Conservation (phyloP, 352 stramenopile species). For the Peronospora farinosa region DNA sequence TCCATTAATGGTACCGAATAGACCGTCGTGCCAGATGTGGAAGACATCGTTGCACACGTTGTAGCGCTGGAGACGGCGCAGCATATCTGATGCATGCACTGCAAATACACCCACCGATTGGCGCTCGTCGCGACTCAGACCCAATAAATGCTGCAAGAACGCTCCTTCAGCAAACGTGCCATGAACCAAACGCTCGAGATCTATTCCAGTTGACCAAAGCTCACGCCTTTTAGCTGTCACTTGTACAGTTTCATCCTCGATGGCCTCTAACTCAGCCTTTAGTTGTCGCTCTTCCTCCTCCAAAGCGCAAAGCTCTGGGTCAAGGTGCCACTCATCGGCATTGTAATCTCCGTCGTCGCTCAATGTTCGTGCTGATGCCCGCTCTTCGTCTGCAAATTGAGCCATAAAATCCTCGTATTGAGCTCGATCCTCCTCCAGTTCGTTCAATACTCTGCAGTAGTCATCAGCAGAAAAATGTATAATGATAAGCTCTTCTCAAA, state of each 20-base stretch:
- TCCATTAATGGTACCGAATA: conserved; percentile 87
- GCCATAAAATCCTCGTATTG: conserved; percentile 57
- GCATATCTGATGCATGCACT: conserved; percentile 74
- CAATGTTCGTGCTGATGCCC: conserved; percentile 10
- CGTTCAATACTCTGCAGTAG: conserved; percentile 33
- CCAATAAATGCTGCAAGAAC: conserved; percentile 70
- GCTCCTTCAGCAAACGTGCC: conserved; percentile 68
- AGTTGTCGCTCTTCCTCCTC: conserved; percentile 59
- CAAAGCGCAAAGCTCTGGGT: conserved; percentile 47
- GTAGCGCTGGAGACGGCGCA: conserved; percentile 74
- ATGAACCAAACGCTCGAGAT: conserved; percentile 65
- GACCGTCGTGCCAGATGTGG: conserved; percentile 87
- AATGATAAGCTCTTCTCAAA: conserved; percentile 4
- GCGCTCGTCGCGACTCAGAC: conserved; percentile 65
- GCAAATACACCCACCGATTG: conserved; percentile 71
- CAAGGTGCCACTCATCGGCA: conserved; percentile 32
- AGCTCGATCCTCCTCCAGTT: conserved; percentile 36
- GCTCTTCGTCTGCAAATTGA: conserved; percentile 38
- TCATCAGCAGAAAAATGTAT: conserved; percentile 7
- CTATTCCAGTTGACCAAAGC: conserved; percentile 64
- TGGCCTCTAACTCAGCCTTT: conserved; percentile 40
- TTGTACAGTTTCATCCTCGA: conserved; percentile 55
- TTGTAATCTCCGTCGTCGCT: conserved; percentile 29
- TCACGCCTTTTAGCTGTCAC: conserved; percentile 53
- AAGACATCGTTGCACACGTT: conserved; percentile 89